A percentile compares a stretch with the other conserved stretches of the same genome.
Conservation (phyloP, 768 basidiomycete genomes). For the Cantharellus cinnabarinus region DNA sequence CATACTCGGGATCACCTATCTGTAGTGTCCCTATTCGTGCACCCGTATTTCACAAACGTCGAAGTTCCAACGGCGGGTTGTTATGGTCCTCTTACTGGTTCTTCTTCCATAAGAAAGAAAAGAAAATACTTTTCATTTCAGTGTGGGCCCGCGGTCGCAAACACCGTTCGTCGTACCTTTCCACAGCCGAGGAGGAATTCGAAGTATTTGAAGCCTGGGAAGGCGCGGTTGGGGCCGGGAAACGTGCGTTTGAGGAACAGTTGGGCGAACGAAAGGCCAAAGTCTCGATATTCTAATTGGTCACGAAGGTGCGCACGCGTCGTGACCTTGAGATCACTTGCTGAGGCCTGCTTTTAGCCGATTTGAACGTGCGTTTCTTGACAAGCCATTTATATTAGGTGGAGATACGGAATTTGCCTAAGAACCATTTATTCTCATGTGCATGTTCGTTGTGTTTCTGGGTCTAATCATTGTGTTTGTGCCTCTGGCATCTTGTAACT, state of each 20-base stretch:
- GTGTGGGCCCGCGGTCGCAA: conserved; percentile 52
- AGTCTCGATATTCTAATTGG: too few relatives aligned
- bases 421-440: too few relatives aligned
- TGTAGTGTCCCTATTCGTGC: background rate
- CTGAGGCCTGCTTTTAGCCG: too few relatives aligned
- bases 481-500: too few relatives aligned
- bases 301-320: too few relatives aligned
- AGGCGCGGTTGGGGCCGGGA: conserved; percentile 59
- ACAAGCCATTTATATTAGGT: too few relatives aligned
- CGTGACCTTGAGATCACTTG: too few relatives aligned
- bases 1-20: background rate
- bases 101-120: conserved; percentile 82
- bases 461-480: too few relatives aligned
- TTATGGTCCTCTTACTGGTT: conserved; percentile 97
- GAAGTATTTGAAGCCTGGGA: conserved; percentile 70
- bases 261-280: too few relatives aligned
- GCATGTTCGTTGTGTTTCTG: too few relatives aligned
- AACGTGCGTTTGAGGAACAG: conserved; percentile 49
- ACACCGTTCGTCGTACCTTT: background rate
- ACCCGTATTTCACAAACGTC: background rate
- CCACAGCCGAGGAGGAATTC: background rate
- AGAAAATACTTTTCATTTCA: conserved; percentile 79
- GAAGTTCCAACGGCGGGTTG: conserved; percentile 34
- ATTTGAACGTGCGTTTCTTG: too few relatives aligned
- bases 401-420: too few relatives aligned